Conservation (phyloP, 164 flowering plant genomes). For the Aristolochia contorta region DNA sequence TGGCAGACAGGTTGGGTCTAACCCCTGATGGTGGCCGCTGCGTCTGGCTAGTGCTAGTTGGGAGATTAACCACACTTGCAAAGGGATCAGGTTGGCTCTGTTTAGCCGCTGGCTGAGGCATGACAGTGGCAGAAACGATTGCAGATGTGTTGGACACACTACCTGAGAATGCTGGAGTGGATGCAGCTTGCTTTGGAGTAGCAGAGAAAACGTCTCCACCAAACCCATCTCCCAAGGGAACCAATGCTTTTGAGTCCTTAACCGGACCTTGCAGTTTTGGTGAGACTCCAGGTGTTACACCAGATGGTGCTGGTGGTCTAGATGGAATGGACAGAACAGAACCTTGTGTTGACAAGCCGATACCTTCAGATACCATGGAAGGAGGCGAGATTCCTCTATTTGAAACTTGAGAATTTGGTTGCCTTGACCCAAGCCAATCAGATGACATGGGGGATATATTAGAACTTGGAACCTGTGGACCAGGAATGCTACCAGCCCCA, state of each 20-base stretch:
- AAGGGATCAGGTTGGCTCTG: conserved; percentile 45
- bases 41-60: conserved; percentile 25
- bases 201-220: conserved; percentile 68
- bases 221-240: conserved; percentile 64
- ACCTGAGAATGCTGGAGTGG: conserved; percentile 24
- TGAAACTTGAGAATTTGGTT: conserved; percentile 30
- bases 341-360: conserved; percentile 18
- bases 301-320: conserved; percentile 16
- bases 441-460: conserved; percentile 21
- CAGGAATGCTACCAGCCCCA: conserved; percentile 25
- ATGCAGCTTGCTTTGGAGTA: conserved; percentile 30
- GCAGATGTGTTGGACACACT: conserved; percentile 36
- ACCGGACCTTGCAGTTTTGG: conserved; percentile 25
- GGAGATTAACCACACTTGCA: conserved; percentile 36
- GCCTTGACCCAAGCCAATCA: conserved; percentile 42
- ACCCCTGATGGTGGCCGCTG: conserved; percentile 21
- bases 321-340: conserved; percentile 20
- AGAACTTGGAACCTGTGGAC: conserved; percentile 26
- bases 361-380: conserved; percentile 19
- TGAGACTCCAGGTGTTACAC: conserved; percentile 19
- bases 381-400: conserved; percentile 28
- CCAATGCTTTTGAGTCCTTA: conserved; percentile 39
- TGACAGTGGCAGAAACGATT: conserved; percentile 29
- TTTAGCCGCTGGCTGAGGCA: conserved; percentile 39
- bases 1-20: conserved; percentile 33